These are phyloP conservation scores for Cyberlindnera saturnus DNA, from an alignment of 805 yeast species.

Conservation along the genomic window DNA sequence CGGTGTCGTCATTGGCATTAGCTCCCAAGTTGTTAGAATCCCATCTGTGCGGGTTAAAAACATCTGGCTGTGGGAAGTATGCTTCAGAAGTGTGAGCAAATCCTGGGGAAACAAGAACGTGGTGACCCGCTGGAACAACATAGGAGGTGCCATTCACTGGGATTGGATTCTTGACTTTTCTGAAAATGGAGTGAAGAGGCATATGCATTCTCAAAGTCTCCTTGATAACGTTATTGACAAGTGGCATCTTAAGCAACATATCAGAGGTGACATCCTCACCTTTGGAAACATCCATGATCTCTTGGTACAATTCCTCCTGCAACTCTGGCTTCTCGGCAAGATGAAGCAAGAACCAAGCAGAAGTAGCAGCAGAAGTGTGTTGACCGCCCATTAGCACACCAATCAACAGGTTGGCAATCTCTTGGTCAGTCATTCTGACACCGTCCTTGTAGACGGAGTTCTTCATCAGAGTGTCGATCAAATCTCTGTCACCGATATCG, in stretches of 20 bases:
- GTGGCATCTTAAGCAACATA: conserved; percentile 71
- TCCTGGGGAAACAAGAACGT: conserved; percentile 92
- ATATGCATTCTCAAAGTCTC: conserved; percentile 94
- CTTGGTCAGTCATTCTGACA: conserved; percentile 86
- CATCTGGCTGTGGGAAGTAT: conserved; percentile 71
- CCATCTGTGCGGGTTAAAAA: conserved; percentile 90
- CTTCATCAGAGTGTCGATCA: conserved; percentile 82
- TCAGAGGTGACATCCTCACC: conserved; percentile 72
- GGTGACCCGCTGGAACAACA: conserved; percentile 85
- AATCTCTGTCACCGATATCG: conserved; percentile 79
- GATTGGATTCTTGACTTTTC: conserved; percentile 77
- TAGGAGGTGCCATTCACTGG: conserved; percentile 73
- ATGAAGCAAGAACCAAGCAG: conserved; percentile 91
- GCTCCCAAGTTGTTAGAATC: conserved; percentile 26
- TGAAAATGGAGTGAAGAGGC: conserved; percentile 93
- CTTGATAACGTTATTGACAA: conserved; percentile 77
- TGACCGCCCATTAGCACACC: conserved; percentile 99
- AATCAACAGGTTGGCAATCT: conserved; percentile 87
- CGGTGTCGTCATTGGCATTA: conserved; percentile 40
- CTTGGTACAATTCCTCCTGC: conserved; percentile 75
- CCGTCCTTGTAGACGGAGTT: conserved; percentile 90
- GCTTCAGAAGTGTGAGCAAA: conserved; percentile 71
- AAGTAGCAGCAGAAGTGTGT: conserved; percentile 94
- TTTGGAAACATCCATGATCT: conserved; percentile 59
- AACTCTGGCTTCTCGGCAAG: conserved; percentile 81